Base-by-base conservation (phyloP, 495 filamentous ascomycete genomes). In the Tuber brumale region DNA sequence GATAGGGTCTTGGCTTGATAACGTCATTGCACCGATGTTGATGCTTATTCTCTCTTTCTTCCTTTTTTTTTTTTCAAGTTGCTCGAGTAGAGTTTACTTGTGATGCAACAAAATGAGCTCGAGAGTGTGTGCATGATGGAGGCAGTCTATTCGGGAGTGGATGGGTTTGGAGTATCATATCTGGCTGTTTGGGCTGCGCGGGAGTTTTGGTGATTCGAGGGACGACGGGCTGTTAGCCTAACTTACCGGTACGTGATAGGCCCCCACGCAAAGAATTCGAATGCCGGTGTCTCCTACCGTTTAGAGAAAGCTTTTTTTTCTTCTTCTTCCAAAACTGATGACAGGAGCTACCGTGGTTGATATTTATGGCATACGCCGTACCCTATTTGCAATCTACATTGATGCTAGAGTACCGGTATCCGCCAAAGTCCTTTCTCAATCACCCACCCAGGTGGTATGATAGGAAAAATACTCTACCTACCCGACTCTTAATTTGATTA, bases 21-120 rank as follows among this genome's bases (percentile, higher is more conserved):
- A 66, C 57, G 57, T 66, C 57, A 66, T 66, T 66, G 57, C 12
- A 12, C 57, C 16, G 57, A 66, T 66, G n/a, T n/a, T n/a, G 57
- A 35, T 35, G 57, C 4, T 66, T 61, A 27, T 31, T 61, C n/a
- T 27, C 51, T 8, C 44, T 16, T 46, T 19, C 44, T 46, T 44
- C 9, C 9, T 6, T 44, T 44, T 16, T 31, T 27, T 18, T 66
- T 66, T 10, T 7, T 66, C 12, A 14, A 5, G 57, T 57, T 57
- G n/a, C 37, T 39, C 37, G 37, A 39, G 37, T 39, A 39, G 57
- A 31, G 31, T 35, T 31, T 31, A 35, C 57, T 14, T 35, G 57
- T 18, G 14, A 35, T 31, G 19, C 31, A 35, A 66, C 31, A 35
- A 66, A 4, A 3, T 66, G 57, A 27, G 31, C 16, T 4, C 57